These are phyloP conservation scores for Sporothrix mexicana DNA, from an alignment of 2,329 filamentous ascomycete species.

Conservation along the genomic window DNA sequence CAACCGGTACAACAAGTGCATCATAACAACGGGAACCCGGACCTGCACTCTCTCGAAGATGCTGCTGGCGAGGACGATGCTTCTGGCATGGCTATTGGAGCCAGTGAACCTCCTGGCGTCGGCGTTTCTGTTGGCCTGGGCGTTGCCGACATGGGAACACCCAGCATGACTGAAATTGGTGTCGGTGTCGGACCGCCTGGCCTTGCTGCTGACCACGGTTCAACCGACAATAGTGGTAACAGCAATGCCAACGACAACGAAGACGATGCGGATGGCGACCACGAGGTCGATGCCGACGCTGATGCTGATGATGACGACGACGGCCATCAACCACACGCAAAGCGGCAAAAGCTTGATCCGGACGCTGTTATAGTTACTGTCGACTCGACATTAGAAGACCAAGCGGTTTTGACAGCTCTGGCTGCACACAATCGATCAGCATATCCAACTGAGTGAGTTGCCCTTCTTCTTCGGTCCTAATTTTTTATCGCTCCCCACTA, in stretches of 20 bases:
- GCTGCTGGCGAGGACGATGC: conserved; percentile 31
- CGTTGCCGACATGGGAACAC: neutral
- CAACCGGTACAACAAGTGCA: conserved; percentile 29
- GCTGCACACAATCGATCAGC: conserved; percentile 53
- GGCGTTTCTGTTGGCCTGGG: conserved; percentile 34
- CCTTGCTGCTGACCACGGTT: neutral
- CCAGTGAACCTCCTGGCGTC: conserved; percentile 12
- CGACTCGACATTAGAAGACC: conserved; percentile 52
- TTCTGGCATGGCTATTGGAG: conserved; percentile 1
- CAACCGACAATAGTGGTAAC: neutral
- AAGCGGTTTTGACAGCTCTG: conserved; percentile 54
- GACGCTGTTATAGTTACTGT: conserved; percentile 38
- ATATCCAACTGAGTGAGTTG: conserved; percentile 53
- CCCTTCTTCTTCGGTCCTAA: neutral
- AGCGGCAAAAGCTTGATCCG: conserved; percentile 49
- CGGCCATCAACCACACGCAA: conserved; percentile 44
- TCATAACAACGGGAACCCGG: neutral
- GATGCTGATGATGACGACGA: neutral
- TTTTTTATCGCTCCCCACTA: neutral
- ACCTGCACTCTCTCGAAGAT: conserved; percentile 25
- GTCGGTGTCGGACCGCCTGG: neutral
- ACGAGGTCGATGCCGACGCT: conserved; percentile 38
- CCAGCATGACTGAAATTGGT: neutral
- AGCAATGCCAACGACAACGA: no score
- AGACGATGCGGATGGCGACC: conserved; percentile 33